phyloP scores from a whole-genome alignment of 768 basidiomycete species.

The Hygrophorus russula region DNA sequence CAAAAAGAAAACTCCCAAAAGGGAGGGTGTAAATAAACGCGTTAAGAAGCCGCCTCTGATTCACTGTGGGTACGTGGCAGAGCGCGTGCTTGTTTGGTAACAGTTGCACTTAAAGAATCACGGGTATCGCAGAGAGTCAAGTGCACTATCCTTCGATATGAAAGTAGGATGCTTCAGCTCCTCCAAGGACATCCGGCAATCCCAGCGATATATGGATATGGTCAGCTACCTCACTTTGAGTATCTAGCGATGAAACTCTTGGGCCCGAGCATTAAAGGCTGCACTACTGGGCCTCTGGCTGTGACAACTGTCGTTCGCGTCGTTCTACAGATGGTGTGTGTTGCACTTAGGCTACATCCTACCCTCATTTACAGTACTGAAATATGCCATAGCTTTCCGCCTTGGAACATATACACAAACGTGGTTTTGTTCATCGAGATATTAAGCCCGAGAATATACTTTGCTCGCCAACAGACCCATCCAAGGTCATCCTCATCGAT shows the following conservation, averaged over 20 bases:
- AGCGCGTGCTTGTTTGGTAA: neutral
- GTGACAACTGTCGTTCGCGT: neutral
- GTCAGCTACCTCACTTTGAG: neutral
- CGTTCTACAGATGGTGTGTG: constrained; percentile 1
- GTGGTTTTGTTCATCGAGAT: constrained; percentile 11
- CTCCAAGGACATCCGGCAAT: neutral
- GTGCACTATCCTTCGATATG: constrained; percentile 1
- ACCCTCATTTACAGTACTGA: neutral
- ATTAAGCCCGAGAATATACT: constrained; percentile 12
- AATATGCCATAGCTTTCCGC: constrained; percentile 6
- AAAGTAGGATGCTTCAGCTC: neutral
- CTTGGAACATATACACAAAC: constrained; percentile 6
- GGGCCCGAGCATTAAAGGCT: constrained; percentile 1
- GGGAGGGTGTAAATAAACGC: neutral
- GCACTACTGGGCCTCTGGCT: constrained; percentile 3
- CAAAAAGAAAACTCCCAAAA: constrained; percentile 1
- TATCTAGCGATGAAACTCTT: constrained; percentile 3
- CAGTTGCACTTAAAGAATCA: constrained; percentile 6
- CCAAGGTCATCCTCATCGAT: constrained; percentile 7
- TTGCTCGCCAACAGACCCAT: constrained; percentile 2
- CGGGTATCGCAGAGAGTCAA: constrained; percentile 6
- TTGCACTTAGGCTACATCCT: neutral
- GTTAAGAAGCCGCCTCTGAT: neutral
- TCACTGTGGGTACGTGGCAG: constrained; percentile 1
- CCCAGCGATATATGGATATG: neutral